Base-by-base conservation (phyloP, 2,329 filamentous ascomycete genomes). In the Sclerotinia subarctica region DNA sequence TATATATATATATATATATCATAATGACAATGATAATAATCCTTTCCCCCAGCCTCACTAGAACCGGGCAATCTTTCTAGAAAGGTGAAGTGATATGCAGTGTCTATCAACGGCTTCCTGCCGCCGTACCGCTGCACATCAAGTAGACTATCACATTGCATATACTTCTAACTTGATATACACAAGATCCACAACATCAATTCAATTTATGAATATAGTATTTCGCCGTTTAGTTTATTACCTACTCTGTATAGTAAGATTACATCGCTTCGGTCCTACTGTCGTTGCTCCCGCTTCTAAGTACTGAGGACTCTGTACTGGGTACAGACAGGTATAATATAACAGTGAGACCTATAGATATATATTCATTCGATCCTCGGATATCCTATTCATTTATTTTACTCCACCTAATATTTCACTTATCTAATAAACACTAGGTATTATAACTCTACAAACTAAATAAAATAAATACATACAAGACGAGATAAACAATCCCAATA, bases 41-140 rank as follows among this genome's bases (percentile, higher is more conserved):
- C n/a, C n/a, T n/a, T n/a, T n/a, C n/a, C n/a, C n/a, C n/a, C n/a
- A n/a, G n/a, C n/a, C n/a, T n/a, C n/a, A n/a, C n/a, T n/a, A 59
- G 44, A 42, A 42, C 32, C 8, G n/a, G 11, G 7, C 38, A 42
- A 42, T 17, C 38, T 57, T 57, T 57, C 54, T 24, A 57, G 32
- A 57, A 57, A 57, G 15, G 54, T 57, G 44, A 57, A 8, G 54
- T 57, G 44, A 32, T 49, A 24, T 49, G 58, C 58, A 49, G 26
- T 29, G 58, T 35, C 42, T 35, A 60, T 47, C 57, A 60, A 47
- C 58, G 58, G 44, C 35, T 62, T 29, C 58, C 58, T 35, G 35
- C 58, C 46, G 46, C 29, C 24, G 58, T 24, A 57, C 13, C 38
- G 38, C 38, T n/a, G 19, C 44, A 47, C 21, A 47, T 60, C 42